Evolutionary conservation across 331 rosid species (phyloP).

Genomic region (Telfairia occidentalis): DNA sequence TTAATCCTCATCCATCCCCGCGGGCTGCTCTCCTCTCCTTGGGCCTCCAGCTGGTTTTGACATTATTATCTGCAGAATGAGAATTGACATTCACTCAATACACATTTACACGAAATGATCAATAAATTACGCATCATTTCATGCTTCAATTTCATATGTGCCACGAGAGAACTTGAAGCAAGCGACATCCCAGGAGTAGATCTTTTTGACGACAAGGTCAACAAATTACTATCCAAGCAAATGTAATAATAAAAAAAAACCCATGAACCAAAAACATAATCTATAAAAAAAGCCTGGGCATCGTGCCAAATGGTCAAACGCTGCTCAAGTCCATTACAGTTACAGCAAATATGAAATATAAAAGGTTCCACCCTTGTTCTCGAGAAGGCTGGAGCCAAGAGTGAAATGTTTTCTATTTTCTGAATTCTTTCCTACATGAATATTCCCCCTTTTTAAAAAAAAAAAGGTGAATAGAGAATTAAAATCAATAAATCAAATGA

Average conservation of each 20-base stretch:
- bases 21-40: constrained; percentile 60
- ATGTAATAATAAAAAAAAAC: neutral
- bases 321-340: neutral
- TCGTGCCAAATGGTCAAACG: neutral
- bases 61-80: constrained; percentile 66
- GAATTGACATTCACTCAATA: neutral
- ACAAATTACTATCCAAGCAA: neutral
- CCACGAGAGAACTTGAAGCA: neutral
- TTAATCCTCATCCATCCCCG: constrained; percentile 79
- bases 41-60: constrained; percentile 97
- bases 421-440: no score
- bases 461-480: no score
- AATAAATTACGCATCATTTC: neutral
- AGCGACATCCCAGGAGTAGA: neutral
- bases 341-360: no score
- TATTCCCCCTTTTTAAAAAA: no score
- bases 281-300: neutral
- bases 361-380: no score
- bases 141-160: neutral
- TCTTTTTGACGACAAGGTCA: neutral
- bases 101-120: neutral
- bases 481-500: no score
- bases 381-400: no score
- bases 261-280: neutral
- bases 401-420: no score